Evolutionary conservation across 1,284 basidiomycete genomes (phyloP), one percentile per base, ranked within the genome.

Genomic region (Erythrobasidium hasegawianum): DNA sequence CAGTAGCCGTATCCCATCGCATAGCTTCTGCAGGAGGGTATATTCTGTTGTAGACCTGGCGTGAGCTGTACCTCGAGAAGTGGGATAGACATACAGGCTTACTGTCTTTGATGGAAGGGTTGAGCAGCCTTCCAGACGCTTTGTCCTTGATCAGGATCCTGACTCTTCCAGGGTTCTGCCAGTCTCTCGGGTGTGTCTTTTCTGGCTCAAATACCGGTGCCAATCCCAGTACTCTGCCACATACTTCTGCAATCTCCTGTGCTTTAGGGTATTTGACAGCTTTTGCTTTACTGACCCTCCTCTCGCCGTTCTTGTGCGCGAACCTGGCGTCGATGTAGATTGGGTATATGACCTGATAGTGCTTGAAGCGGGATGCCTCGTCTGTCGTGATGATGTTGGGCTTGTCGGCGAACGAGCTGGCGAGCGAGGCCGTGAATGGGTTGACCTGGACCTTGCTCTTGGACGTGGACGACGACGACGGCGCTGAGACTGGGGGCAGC

Each of bases 301-400:
- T 85, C 71, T 88, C 85, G 16, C 91, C 90, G 9, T 84, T 86
- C 8, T 86, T 84, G 76, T 89, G 89, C 1, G 90, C 86, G 10
- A 87, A 87, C 78, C 97, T 97, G 52, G 93, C 91, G 77, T 98
- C 95, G 71, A 97, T 86, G 80, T 97, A 97, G 74, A 96, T 89
- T 2, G 95, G 95, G 77, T 98, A 98, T 74, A 97, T 84, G 72
- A 88, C 18, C 14, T 50, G 39, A 40, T 64, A 69, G 53, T 59
- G 57, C 58, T 60, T 60, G 57, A 24, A 65, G 26, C 53, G 55
- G 27, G 13, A 27, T 2, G 49, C 29, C 16, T 65, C 62, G 16
- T 26, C 45, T 0, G 62, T 8, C 14, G 40, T 18, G 14, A 65
- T 45, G 14, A 58, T 45, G 33, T 13, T 56, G 62, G 24, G 62